Base-by-base conservation (phyloP, 192 early-diverging fungal genomes). In the Powellomyces hirtus region DNA sequence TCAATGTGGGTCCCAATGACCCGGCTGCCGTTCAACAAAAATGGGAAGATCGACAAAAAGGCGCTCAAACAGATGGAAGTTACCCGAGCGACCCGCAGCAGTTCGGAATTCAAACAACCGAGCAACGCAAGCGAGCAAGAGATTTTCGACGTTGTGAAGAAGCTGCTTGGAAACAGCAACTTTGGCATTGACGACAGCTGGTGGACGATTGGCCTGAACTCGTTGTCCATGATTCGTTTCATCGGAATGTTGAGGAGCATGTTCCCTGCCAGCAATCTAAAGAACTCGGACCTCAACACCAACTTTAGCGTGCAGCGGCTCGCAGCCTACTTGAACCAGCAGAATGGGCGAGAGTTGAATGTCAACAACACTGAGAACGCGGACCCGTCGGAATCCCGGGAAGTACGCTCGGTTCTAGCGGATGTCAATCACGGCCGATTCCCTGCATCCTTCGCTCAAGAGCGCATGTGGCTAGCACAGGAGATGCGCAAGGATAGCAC, bases 11-110 rank as follows among this genome's bases (percentile, higher is more conserved):
- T 73, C 1, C 4, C n/a, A 3, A 22, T 77, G 44, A 58, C 68
- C 1, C 31, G 18, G 16, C 27, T 79, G 29, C 77, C 77, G 10
- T 33, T 64, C 30, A 79, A 68, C 37, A 24, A 14, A 18, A 79
- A 75, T 38, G 75, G 70, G 27, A 79, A 68, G 66, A 34, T 68
- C 35, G 64, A 66, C 52, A 51, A 55, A 30, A 62, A 42, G 38
- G 13, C 36, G 4, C 38, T 62, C 26, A 62, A 45, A 16, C 35
- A 45, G 40, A 20, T 44, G 38, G 4, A 16, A 42, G 38, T 44
- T 4, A 5, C 6, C n/a, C 61, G 61, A 7, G 24, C 50, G 13
- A 52, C 8, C 13, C 13, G 13, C 11, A 7, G 13, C 11, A 24
- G 24, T 8, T 8, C 10, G 11, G 7, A 8, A 24, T 8, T 52